A percentile compares a stretch with the other conserved stretches of the same genome.
Conservation (phyloP, 116 monocot genomes). For the Thalassia testudinum region DNA sequence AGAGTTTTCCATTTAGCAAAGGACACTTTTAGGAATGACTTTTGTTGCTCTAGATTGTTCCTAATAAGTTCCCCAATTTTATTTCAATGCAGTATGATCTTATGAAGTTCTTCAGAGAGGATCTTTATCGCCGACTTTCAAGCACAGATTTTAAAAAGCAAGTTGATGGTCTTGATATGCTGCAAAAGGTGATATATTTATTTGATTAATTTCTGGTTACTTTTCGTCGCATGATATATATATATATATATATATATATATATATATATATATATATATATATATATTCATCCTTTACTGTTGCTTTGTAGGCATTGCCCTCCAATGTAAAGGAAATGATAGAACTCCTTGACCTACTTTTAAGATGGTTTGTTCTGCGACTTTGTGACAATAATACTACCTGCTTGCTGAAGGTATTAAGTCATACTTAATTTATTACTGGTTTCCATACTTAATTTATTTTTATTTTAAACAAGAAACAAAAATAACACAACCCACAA, state of each 20-base stretch:
- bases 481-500: too few relatives aligned
- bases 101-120: slow-evolving; percentile 82
- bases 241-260: not conserved
- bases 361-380: slow-evolving; percentile 97
- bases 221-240: too few relatives aligned
- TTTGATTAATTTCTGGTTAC: not conserved
- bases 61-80: too few relatives aligned
- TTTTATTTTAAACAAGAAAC: too few relatives aligned
- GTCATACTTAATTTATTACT: too few relatives aligned
- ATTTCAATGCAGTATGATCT: slow-evolving; percentile 59
- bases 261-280: not conserved
- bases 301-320: slow-evolving; percentile 49
- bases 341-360: slow-evolving; percentile 89
- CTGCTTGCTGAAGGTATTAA: slow-evolving; percentile 79
- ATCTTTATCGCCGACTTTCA: slow-evolving; percentile 66
- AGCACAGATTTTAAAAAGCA: slow-evolving; percentile 97
- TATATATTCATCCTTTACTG: not conserved
- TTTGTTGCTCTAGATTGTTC: too few relatives aligned
- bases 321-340: slow-evolving; percentile 68
- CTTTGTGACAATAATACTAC: slow-evolving; percentile 98
- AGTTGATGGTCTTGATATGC: slow-evolving; percentile 88
- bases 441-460: too few relatives aligned
- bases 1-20: too few relatives aligned
- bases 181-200: slow-evolving; percentile 62
- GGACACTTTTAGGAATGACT: too few relatives aligned